Conservation (phyloP, 228 moss, liverwort and hornwort genomes). For the Sphagnum fallax region DNA sequence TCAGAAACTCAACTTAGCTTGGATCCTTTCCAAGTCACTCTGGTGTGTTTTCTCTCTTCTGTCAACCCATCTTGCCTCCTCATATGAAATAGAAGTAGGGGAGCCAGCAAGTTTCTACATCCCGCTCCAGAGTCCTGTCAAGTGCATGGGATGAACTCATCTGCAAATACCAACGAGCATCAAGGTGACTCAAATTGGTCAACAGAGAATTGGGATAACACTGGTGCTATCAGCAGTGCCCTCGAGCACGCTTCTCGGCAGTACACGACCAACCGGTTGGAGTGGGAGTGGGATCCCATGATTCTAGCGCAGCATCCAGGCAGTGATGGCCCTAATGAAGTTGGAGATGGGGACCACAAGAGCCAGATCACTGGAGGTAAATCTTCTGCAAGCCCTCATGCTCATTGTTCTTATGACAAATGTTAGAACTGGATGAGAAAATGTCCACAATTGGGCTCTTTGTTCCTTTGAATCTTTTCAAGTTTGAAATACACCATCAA, state of each 20-base stretch:
- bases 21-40: too few relatives aligned
- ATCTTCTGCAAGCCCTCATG: too few relatives aligned
- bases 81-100: not conserved
- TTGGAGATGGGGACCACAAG: conserved; percentile 52
- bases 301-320: conserved; percentile 55
- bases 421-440: not conserved
- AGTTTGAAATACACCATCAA: too few relatives aligned
- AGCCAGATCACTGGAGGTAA: conserved; percentile 53
- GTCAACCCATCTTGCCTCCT: conserved; percentile 49
- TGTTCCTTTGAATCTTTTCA: too few relatives aligned
- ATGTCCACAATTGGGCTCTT: too few relatives aligned
- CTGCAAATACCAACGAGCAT: conserved; percentile 92
- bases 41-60: conserved; percentile 73
- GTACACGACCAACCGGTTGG: conserved; percentile 41
- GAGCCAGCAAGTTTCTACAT: not conserved
- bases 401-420: conserved; percentile 13
- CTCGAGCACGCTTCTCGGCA: conserved; percentile 78
- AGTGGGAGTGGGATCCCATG: conserved; percentile 72
- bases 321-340: conserved; percentile 45
- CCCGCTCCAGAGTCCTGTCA: not conserved
- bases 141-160: conserved; percentile 99
- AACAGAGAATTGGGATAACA: conserved; percentile 89
- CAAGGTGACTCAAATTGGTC: conserved; percentile 94
- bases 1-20: too few relatives aligned
- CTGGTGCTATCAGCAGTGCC: conserved; percentile 51